These are phyloP conservation scores for Elaeis guineensis DNA, from an alignment of 176 grass and related monocot genomes.

Conservation along the genomic window DNA sequence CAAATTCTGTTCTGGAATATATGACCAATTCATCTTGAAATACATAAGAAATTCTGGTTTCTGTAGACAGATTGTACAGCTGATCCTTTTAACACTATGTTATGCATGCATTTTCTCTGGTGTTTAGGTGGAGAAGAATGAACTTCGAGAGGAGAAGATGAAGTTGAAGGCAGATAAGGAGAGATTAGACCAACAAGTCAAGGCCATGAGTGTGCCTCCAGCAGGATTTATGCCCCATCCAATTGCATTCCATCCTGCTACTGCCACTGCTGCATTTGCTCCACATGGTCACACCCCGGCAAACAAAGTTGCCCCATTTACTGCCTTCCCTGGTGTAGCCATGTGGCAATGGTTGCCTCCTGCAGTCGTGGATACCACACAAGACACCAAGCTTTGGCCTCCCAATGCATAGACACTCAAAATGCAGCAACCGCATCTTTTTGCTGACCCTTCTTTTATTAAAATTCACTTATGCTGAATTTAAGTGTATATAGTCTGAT, in stretches of 20 bases:
- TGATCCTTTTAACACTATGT: no score
- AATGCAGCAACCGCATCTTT: no score
- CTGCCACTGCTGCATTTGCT: conserved; percentile 23
- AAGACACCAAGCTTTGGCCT: conserved; percentile 84
- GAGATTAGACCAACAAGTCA: conserved; percentile 58
- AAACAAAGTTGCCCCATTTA: conserved; percentile 33
- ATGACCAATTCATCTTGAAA: no score
- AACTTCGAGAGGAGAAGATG: conserved; percentile 69
- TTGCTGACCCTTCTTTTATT: no score
- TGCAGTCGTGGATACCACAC: conserved; percentile 53
- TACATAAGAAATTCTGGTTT: no score
- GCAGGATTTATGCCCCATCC: conserved; percentile 57
- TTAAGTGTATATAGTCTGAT: no score
- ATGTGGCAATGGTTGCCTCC: conserved; percentile 90
- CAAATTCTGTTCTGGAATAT: no score
- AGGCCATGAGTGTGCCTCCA: conserved; percentile 43
- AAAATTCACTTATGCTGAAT: no score
- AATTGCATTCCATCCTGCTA: conserved; percentile 31
- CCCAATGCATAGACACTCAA: conserved; percentile 55
- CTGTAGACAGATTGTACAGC: background rate
- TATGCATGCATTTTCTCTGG: no score
- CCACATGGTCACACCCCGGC: conserved; percentile 23
- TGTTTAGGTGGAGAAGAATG: conserved; percentile 64
- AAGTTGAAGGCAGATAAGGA: conserved; percentile 70
- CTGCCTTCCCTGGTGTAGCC: conserved; percentile 45